phyloP scores from a whole-genome alignment of 345 rosid species.

The Citrus trifoliata region DNA sequence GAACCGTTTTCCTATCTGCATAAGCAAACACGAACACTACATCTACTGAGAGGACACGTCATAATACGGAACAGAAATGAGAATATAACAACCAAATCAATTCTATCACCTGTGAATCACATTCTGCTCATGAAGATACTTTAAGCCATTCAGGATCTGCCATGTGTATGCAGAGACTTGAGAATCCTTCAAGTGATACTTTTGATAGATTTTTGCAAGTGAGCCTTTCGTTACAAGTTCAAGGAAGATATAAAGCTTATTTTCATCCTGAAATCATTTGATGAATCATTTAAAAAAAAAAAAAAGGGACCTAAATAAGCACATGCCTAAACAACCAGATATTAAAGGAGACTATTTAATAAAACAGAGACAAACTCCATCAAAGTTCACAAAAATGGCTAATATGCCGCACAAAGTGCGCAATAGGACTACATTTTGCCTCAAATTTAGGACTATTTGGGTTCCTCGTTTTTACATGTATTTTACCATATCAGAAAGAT shows the following conservation, averaged over 20 bases:
- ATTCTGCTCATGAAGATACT: slow-evolving; percentile 75
- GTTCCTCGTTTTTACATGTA: neutral
- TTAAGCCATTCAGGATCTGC: slow-evolving; percentile 74
- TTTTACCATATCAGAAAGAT: neutral
- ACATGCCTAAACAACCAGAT: neutral
- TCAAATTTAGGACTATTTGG: neutral
- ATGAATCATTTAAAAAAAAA: neutral
- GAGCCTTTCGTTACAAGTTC: slow-evolving; percentile 83
- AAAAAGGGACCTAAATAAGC: no score
- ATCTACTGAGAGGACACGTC: neutral
- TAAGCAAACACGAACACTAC: neutral
- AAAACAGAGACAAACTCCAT: neutral
- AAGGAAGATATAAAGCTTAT: slow-evolving; percentile 73
- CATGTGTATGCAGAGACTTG: slow-evolving; percentile 72
- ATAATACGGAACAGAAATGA: neutral
- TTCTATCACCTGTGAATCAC: slow-evolving; percentile 70
- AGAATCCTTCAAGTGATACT: slow-evolving; percentile 58
- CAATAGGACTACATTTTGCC: neutral
- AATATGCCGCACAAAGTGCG: neutral
- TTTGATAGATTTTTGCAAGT: slow-evolving; percentile 60
- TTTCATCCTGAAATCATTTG: slow-evolving; percentile 51
- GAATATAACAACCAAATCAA: neutral
- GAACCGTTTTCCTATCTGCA: no score
- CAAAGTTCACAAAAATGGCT: no score
- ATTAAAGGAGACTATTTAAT: neutral